These are phyloP conservation scores for Ceratocystis papillata DNA, from an alignment of 2,329 filamentous ascomycete genomes.

Conservation along the genomic window DNA sequence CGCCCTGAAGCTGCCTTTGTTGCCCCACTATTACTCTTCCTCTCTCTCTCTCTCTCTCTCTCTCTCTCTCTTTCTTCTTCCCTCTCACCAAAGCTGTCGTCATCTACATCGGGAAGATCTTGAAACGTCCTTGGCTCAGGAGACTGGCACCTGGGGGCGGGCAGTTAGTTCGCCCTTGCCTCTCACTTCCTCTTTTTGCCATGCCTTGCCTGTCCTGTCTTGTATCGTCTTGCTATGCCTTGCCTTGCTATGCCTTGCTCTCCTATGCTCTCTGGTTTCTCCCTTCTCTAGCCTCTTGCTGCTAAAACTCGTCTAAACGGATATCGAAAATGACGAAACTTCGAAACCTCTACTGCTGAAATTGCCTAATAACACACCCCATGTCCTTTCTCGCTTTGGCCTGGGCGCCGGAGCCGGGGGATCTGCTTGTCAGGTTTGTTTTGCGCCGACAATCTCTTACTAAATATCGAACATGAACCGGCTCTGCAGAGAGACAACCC, in stretches of 20 bases:
- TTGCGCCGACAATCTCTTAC: neutral
- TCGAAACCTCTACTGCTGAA: neutral
- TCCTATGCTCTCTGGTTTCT: neutral
- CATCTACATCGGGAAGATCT: constrained; percentile 7
- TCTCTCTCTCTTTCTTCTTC: neutral
- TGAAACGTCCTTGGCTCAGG: constrained; percentile 3
- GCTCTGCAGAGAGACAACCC: neutral
- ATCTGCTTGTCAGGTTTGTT: no score
- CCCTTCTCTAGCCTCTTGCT: neutral
- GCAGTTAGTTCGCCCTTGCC: neutral
- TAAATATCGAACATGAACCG: neutral
- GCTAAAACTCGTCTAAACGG: neutral
- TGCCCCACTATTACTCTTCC: neutral
- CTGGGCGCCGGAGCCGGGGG: neutral
- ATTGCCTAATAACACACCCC: neutral
- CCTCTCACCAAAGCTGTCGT: neutral
- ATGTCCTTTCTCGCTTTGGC: neutral
- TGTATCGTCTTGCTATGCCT: neutral
- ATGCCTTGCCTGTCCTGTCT: neutral
- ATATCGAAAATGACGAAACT: neutral
- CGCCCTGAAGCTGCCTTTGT: neutral
- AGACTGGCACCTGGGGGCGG: neutral
- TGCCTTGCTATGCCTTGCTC: neutral
- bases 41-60: neutral
- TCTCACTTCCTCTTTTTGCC: neutral